Evolutionary conservation across 169 alveolate species (phyloP), one percentile per base, ranked within the genome.

Genomic region (Haemoproteus tartakovskyi): DNA sequence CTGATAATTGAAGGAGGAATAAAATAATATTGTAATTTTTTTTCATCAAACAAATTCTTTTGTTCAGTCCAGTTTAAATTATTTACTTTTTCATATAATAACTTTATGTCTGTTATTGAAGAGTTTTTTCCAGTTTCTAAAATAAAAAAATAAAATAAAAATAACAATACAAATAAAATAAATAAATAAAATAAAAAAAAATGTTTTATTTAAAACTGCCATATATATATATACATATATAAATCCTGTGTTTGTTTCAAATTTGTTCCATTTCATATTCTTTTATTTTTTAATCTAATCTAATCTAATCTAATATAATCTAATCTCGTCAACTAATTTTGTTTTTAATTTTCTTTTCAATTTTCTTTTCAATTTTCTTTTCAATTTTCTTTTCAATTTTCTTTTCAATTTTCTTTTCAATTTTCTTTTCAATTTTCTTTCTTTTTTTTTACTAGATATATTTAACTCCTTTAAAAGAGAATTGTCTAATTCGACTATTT

Each of bases 1-100:
- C 37, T 48, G 19, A 64, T 64, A 29, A 64, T 64, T 24, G 81
- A 51, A 16, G 27, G 56, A 1, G 81, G 81, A 18, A 64, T 38
- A 29, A 41, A 64, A 19, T 64, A 64, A 30, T 64, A 40, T 19
- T 64, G 67, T 21, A 64, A 64, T 16, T 64, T 52, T 6, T 19
- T 29, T 19, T 51, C 64, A 6, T 18, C 36, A 11, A 12, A 52
- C 11, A 38, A n/a, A 57, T 22, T 5, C 19, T 9, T n/a, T 18
- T 5, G 30, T 9, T 16, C 16, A 37, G 3, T 12, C n/a, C 5
- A 24, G 24, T 51, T 14, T 30, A 37, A 18, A 2, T 29, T 21
- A 24, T 64, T 37, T 22, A 64, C 57, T 11, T 9, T 64, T 6
- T 45, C 29, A 40, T 64, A 64, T 30, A 64, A 9, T 19, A 21